Evolutionary conservation across 1,284 basidiomycete species (phyloP), one percentile per base, ranked within the genome.

Genomic region (Marasmius fiardii): DNA sequence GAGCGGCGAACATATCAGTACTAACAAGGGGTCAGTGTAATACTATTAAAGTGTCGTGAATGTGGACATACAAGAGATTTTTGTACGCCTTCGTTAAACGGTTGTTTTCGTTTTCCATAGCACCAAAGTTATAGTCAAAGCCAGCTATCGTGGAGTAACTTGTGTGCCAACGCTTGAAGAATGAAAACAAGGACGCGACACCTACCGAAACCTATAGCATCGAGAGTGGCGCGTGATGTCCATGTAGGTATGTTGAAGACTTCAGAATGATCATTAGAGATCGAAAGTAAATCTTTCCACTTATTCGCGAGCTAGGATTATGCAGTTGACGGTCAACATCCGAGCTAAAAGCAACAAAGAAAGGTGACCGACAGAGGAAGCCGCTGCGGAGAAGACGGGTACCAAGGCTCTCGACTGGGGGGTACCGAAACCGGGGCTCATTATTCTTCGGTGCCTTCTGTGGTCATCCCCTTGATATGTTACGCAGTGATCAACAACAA

Each of bases 151-250:
- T 20, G 23, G 2, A 47, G 20, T 28, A 44, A 33, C n/a, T 20
- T 35, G 12, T n/a, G 31, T 2, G 21, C n/a, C n/a, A n/a, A n/a
- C n/a, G n/a, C 4, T 31, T 10, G 28, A 31, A 31, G 28, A 31
- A 23, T 16, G 12, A 11, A 11, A 26, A 18, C 20, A 21, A 23
- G 16, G 20, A 16, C 26, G 4, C 7, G 24, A 5, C 28, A 35
- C 54, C 1, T 53, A 76, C 78, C 74, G 64, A 73, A 67, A 4
- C 77, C 79, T 37, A 80, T 75, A 10, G 74, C 72, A 65, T 80
- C 79, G 48, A 80, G 58, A 11, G 75, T 71, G 2, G 72, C 74
- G 11, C 72, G 69, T 34, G 74, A 72, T 20, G 71, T 50, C 74
- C 75, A 79, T 7, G 54, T 18, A 11, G 70, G 61, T 10, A 78